These are phyloP conservation scores for Exophiala xenobiotica DNA, from an alignment of 2,329 filamentous ascomycete species.

Conservation along the genomic window DNA sequence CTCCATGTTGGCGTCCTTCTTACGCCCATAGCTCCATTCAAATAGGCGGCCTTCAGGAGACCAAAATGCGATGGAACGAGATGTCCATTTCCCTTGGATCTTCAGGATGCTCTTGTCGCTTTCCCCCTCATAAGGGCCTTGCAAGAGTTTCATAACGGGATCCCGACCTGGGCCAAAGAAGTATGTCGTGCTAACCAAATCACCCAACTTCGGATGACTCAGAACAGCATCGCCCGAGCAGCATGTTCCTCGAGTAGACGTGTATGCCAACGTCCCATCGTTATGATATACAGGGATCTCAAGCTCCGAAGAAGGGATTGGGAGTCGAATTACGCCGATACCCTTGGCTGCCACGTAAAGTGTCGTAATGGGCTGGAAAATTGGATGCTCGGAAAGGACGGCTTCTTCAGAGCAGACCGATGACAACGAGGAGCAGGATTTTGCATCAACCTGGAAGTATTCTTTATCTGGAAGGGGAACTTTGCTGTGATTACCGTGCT, in stretches of 20 bases:
- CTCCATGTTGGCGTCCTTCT: conserved; percentile 38
- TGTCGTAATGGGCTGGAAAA: conserved; percentile 10
- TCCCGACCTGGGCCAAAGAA: conserved; percentile 56
- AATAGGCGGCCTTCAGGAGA: conserved; percentile 51
- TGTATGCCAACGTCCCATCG: conserved; percentile 48
- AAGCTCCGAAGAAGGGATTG: conserved; percentile 41
- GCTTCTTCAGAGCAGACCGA: conserved; percentile 5
- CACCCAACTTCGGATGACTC: conserved; percentile 38
- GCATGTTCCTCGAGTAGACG: conserved; percentile 51
- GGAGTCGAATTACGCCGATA: conserved; percentile 33
- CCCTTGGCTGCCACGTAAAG: conserved; percentile 34
- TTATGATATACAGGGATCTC: conserved; percentile 37
- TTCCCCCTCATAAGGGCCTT: conserved; percentile 31
- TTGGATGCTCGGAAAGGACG: conserved; percentile 1
- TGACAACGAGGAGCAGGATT: conserved; percentile 2
- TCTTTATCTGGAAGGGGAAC: not conserved
- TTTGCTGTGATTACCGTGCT: not conserved
- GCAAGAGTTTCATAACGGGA: conserved; percentile 47
- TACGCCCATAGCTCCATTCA: conserved; percentile 57
- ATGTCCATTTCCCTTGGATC: conserved; percentile 44
- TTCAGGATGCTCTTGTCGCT: conserved; percentile 33
- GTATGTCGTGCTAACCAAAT: conserved; percentile 56
- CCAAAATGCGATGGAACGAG: conserved; percentile 49
- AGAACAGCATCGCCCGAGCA: conserved; percentile 53
- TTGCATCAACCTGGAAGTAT: not conserved